Percentiles rank a stretch among this genome's conserved stretches.
These are phyloP conservation scores for Paracoccidioides brasiliensis DNA, from an alignment of 2,329 filamentous ascomycete species.

Conservation along the genomic window DNA sequence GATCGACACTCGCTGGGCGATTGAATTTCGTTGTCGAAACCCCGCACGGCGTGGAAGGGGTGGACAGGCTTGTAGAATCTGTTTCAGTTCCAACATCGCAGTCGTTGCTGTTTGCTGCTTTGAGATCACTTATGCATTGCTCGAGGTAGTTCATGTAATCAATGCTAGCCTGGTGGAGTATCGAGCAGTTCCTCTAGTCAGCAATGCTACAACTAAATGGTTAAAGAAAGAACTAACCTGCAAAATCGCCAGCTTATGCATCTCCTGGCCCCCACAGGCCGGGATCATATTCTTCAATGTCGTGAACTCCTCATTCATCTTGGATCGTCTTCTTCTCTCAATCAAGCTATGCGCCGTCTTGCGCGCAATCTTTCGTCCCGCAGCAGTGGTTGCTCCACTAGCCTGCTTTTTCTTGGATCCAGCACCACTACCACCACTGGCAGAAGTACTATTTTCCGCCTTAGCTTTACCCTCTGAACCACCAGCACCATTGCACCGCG, in stretches of 20 bases:
- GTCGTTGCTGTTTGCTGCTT: conserved; percentile 36
- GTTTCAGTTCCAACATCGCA: background rate
- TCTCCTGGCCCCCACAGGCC: conserved; percentile 81
- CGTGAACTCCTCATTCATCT: conserved; percentile 98
- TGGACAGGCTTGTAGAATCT: conserved; percentile 12
- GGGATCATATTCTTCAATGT: conserved; percentile 92
- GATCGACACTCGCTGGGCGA: conserved; percentile 4
- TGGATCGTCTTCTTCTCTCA: conserved; percentile 74
- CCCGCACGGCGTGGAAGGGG: conserved; percentile 19
- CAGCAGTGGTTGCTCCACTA: conserved; percentile 56
- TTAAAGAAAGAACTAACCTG: conserved; percentile 47
- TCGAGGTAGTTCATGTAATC: conserved; percentile 93
- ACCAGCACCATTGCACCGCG: conserved; percentile 11
- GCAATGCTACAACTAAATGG: no score
- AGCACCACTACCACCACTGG: conserved; percentile 5
- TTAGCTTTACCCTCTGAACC: conserved; percentile 10
- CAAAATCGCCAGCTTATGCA: conserved; percentile 93
- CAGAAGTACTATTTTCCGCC: conserved; percentile 8
- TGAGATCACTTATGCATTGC: conserved; percentile 69
- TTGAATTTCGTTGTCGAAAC: conserved; percentile 10
- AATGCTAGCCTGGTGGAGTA: conserved; percentile 60
- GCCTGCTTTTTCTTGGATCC: conserved; percentile 62
- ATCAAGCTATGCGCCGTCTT: conserved; percentile 96
- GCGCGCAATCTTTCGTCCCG: conserved; percentile 84
- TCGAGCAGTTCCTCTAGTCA: conserved; percentile 5